A percentile compares a stretch with the other conserved stretches of the same genome.
Conservation (phyloP, 2,329 filamentous ascomycete genomes). For the Botryosphaeria dothidea region DNA sequence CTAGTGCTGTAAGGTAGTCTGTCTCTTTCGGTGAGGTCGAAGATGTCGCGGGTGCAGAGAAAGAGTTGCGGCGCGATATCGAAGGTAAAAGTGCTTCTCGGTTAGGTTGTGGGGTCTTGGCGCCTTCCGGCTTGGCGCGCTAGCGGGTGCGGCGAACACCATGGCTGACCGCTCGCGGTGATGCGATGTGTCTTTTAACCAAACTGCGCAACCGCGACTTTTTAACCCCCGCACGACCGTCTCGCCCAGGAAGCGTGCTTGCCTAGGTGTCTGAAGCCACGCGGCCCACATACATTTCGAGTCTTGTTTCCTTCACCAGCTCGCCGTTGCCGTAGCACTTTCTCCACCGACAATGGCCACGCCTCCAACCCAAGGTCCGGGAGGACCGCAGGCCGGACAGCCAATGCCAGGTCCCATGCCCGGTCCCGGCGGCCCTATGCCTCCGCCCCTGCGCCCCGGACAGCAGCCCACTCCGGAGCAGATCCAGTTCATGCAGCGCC, state of each 20-base stretch:
- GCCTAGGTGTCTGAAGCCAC: not conserved
- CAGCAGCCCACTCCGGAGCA: conserved; percentile 76
- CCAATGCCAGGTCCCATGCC: conserved; percentile 10
- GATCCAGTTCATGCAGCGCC: conserved; percentile 78
- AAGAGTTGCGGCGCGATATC: not conserved
- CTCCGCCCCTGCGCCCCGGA: conserved; percentile 33
- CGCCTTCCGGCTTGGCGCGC: conserved; percentile 6
- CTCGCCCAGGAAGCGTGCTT: not conserved
- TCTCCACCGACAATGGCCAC: conserved; percentile 3
- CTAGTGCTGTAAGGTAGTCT: conserved; percentile 69
- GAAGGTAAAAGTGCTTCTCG: conserved; percentile 15
- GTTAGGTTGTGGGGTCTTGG: conserved; percentile 15
- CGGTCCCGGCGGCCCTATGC: conserved; percentile 12
- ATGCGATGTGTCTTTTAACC: conserved; percentile 20
- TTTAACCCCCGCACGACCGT: not conserved
- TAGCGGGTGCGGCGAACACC: conserved; percentile 14
- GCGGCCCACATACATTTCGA: not conserved
- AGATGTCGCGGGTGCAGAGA: conserved; percentile 19
- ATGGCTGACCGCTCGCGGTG: conserved; percentile 15
- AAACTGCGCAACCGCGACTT: not conserved
- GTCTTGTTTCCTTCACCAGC: not conserved
- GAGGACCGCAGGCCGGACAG: conserved; percentile 9
- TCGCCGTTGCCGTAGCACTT: not conserved
- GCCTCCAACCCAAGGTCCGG: conserved; percentile 7
- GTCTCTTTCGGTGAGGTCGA: conserved; percentile 51